Base-by-base conservation (phyloP, 2,329 filamentous ascomycete genomes). In the Aspergillus hiratsukae region DNA sequence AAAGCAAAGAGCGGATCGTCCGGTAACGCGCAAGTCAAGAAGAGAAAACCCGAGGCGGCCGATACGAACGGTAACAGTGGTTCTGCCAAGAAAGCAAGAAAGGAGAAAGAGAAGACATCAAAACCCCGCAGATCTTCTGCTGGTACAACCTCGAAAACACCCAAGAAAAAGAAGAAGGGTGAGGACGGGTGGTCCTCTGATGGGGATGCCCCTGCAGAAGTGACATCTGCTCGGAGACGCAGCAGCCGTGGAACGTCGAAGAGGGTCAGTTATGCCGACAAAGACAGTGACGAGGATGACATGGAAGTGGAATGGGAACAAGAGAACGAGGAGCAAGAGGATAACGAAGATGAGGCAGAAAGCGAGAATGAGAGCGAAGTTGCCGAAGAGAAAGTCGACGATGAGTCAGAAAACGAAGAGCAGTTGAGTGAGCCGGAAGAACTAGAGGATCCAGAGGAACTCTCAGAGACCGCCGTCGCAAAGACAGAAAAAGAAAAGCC, bases 1-100 rank as follows among this genome's bases (percentile, higher is more conserved):
- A 91, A 87, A 78, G 78, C 77, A 29, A 84, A 80, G 74, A 73
- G 69, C 61, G 67, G 69, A 48, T 67, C 63, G 37, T 59, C 65
- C 1, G 57, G 62, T n/a, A 60, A 65, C 21, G 61, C 64, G 21
- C 60, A 64, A 19, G 62, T 57, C 45, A 75, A 74, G 64, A 78
- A 78, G 65, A 67, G 77, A 48, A 80, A 78, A 61, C 71, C 71
- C 19, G 72, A 76, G 46, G 58, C 67, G 29, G 54, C 63, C 7
- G 67, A 67, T 48, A 48, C 61, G 21, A 70, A 67, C 37, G 66
- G 66, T 6, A 62, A 65, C 11, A 41, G 56, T 4, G 60, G 58
- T 27, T 54, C 61, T 21, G 58, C 64, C 23, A 74, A 70, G 61
- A 75, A 69, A 58, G 55, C 61, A 14, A 71, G 63, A 31, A 73